Conservation (phyloP, 2,329 filamentous ascomycete genomes). For the Arachnopeziza araneosa region DNA sequence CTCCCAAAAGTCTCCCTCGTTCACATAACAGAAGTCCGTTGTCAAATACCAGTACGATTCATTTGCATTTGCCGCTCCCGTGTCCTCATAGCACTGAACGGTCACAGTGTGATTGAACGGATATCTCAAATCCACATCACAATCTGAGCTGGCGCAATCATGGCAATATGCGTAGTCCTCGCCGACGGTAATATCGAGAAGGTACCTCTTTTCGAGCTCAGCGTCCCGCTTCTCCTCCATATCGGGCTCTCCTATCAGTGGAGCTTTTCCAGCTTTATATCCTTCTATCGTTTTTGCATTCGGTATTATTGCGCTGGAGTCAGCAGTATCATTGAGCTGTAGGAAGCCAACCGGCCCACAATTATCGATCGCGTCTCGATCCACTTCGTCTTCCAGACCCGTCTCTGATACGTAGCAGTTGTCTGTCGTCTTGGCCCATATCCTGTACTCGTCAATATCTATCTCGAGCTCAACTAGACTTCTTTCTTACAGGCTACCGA, state of each 20-base stretch:
- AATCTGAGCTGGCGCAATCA: neutral
- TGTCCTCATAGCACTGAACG: constrained; percentile 9
- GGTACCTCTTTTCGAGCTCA: constrained; percentile 8
- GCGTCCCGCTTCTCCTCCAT: neutral
- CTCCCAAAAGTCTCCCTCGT: constrained; percentile 16
- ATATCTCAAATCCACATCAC: constrained; percentile 7
- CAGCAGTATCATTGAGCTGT: constrained; percentile 13
- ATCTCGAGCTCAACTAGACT: no score
- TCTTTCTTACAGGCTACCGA: constrained; percentile 11
- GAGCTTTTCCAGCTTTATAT: neutral
- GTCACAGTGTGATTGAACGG: constrained; percentile 4
- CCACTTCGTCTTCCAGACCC: constrained; percentile 6
- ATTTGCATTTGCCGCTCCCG: neutral
- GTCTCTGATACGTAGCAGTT: constrained; percentile 19
- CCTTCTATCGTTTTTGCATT: neutral
- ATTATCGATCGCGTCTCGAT: constrained; percentile 16
- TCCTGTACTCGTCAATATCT: constrained; percentile 7
- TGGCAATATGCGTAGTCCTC: constrained; percentile 18
- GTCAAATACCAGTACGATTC: constrained; percentile 17
- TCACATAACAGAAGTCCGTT: constrained; percentile 21
- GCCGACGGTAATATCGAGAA: constrained; percentile 18
- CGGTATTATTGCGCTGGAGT: neutral
- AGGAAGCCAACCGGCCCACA: constrained; percentile 20
- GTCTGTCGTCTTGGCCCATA: constrained; percentile 17
- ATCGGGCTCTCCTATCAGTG: neutral